phyloP scores from a whole-genome alignment of 495 filamentous ascomycete genomes.

The Tirmania nivea region DNA sequence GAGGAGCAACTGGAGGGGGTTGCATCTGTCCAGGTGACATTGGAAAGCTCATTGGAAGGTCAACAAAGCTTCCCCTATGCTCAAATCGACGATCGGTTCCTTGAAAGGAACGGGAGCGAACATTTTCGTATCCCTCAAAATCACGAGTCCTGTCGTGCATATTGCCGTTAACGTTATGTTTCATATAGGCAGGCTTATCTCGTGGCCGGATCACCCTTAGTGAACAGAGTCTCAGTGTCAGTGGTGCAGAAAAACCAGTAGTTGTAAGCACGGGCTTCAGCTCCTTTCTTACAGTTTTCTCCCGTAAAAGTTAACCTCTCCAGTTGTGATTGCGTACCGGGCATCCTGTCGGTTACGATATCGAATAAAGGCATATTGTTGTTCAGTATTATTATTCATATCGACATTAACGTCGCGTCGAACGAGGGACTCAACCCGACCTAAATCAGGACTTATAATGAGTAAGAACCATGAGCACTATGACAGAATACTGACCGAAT shows the following conservation, averaged over 20 bases:
- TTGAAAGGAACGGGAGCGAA: not conserved
- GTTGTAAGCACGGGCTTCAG: not conserved
- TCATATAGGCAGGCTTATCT: constrained; percentile 11
- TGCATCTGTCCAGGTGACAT: too few species aligned
- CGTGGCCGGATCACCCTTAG: constrained; percentile 15
- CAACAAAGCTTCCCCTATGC: too few species aligned
- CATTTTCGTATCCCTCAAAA: not conserved
- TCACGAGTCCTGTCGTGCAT: constrained; percentile 4
- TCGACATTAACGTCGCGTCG: constrained; percentile 14
- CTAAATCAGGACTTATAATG: constrained; percentile 1
- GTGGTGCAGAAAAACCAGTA: not conserved
- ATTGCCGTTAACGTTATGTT: constrained; percentile 3
- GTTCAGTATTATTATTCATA: constrained; percentile 4
- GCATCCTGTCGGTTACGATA: constrained; percentile 15
- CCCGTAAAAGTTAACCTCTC: constrained; percentile 13
- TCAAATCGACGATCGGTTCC: constrained; percentile 7
- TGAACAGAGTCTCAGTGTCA: not conserved
- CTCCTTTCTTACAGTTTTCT: constrained; percentile 10
- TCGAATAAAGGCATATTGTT: constrained; percentile 18
- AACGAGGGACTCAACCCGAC: constrained; percentile 9
- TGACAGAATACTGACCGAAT: constrained; percentile 10
- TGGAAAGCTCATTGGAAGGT: too few species aligned
- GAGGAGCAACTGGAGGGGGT: not conserved
- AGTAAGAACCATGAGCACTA: not conserved
- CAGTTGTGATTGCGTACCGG: constrained; percentile 9